These are phyloP conservation scores for Auricularia sp. DNA, from an alignment of 768 basidiomycete genomes.

Conservation along the genomic window DNA sequence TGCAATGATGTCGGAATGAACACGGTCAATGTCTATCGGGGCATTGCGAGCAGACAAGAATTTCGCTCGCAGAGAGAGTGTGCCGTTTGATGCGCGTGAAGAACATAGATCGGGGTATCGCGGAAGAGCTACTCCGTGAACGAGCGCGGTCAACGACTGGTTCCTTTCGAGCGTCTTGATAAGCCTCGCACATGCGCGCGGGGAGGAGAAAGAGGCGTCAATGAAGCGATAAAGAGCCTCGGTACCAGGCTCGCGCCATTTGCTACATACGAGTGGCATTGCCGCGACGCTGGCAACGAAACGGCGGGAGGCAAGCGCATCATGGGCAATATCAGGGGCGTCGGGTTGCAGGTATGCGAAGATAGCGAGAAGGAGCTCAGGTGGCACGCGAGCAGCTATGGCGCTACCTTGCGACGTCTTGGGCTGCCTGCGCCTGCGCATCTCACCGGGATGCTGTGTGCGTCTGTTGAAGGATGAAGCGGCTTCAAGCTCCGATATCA, in stretches of 20 bases:
- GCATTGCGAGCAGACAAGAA: not conserved
- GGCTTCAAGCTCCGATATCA: not conserved
- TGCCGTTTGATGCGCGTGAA: not conserved
- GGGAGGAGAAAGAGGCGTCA: not conserved
- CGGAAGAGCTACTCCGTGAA: not conserved
- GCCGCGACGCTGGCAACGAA: not conserved
- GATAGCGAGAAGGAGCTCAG: not conserved
- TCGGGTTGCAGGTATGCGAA: not conserved
- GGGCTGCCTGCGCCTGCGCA: not conserved
- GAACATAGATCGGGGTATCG: not conserved
- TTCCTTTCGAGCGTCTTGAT: not conserved
- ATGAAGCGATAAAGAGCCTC: not conserved
- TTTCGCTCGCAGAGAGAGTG: not conserved
- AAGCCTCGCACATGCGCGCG: not conserved
- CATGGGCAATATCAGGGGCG: not conserved
- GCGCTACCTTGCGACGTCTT: not conserved
- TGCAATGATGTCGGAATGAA: not conserved
- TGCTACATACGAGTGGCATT: not conserved
- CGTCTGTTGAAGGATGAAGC: not conserved
- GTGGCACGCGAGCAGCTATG: not conserved
- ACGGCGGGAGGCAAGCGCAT: not conserved
- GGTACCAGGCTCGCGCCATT: not conserved
- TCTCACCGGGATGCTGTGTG: not conserved
- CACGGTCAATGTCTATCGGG: not conserved
- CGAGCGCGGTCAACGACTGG: not conserved